A percentile compares a stretch with the other conserved stretches of the same genome.
These are phyloP conservation scores for Pseudonitzschia pungens DNA, from an alignment of 108 stramenopile genomes.

Conservation along the genomic window DNA sequence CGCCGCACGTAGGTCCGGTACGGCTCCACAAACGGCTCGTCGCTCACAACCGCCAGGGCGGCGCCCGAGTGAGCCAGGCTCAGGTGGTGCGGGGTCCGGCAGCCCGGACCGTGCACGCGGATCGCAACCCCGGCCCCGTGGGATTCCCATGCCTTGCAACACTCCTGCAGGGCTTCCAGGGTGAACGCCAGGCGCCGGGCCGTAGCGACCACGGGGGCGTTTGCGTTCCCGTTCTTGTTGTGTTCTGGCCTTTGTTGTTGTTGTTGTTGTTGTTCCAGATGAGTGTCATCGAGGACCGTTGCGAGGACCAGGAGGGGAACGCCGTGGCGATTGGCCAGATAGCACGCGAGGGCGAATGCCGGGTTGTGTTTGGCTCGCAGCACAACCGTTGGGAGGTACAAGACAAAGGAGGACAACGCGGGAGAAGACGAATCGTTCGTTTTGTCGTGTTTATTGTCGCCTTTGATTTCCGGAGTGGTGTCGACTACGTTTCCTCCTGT, in stretches of 20 bases:
- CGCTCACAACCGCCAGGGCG: constrained; percentile 50
- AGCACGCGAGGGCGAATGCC: constrained; percentile 64
- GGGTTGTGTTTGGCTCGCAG: constrained; percentile 63
- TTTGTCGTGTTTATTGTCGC: background rate
- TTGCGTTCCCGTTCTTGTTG: constrained; percentile 2
- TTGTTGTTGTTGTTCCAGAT: no score
- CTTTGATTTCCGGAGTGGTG: background rate
- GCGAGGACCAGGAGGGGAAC: constrained; percentile 49
- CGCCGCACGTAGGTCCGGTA: constrained; percentile 29
- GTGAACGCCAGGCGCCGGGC: constrained; percentile 56
- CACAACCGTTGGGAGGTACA: constrained; percentile 63
- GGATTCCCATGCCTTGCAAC: constrained; percentile 31
- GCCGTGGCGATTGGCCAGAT: constrained; percentile 39
- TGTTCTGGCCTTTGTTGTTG: no score
- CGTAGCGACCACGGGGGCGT: constrained; percentile 36
- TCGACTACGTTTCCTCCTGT: background rate
- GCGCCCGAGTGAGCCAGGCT: constrained; percentile 40
- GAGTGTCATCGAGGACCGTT: constrained; percentile 48
- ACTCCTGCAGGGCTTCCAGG: constrained; percentile 48
- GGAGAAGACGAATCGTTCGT: no score
- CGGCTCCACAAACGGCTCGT: constrained; percentile 74
- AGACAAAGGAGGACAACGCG: constrained; percentile 52
- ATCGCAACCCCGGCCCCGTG: constrained; percentile 57
- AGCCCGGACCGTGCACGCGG: constrained; percentile 47
- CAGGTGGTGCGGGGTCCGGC: constrained; percentile 57